Evolutionary conservation across 2,329 filamentous ascomycete genomes (phyloP).

Genomic region (Periglandula ipomoeae): DNA sequence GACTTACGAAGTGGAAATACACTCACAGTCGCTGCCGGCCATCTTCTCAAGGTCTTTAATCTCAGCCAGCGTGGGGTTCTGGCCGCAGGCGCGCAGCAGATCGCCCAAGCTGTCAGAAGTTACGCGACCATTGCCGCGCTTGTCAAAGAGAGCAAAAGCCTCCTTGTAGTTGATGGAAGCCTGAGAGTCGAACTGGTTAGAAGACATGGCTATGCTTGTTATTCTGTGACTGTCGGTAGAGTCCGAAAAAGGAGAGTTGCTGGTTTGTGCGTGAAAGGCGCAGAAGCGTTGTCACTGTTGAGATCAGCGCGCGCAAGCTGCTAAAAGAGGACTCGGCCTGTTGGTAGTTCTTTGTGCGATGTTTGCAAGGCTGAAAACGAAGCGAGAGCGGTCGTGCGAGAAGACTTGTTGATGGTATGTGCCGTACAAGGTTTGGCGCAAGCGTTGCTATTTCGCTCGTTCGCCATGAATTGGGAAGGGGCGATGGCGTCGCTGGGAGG

Average conservation of each 20-base stretch:
- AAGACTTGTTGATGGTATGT: background rate
- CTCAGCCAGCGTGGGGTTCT: conserved; percentile 93
- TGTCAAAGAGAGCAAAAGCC: conserved; percentile 99
- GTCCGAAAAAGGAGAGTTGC: background rate
- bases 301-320: background rate
- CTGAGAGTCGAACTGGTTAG: conserved; percentile 48
- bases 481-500: background rate
- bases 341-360: background rate
- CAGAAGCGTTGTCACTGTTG: background rate
- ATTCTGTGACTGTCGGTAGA: background rate
- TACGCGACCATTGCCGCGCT: conserved; percentile 93
- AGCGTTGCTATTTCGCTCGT: background rate
- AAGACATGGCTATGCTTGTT: conserved; percentile 27
- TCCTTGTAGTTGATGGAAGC: conserved; percentile 98
- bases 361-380: background rate
- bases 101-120: conserved; percentile 80
- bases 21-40: conserved; percentile 84
- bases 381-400: background rate
- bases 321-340: background rate
- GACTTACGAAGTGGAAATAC: background rate
- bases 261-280: background rate
- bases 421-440: background rate
- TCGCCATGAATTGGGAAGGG: background rate
- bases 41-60: conserved; percentile 87
- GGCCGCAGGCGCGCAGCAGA: conserved; percentile 88